Conservation (phyloP, 2,329 filamentous ascomycete genomes). For the Myrmaecium sp. region DNA sequence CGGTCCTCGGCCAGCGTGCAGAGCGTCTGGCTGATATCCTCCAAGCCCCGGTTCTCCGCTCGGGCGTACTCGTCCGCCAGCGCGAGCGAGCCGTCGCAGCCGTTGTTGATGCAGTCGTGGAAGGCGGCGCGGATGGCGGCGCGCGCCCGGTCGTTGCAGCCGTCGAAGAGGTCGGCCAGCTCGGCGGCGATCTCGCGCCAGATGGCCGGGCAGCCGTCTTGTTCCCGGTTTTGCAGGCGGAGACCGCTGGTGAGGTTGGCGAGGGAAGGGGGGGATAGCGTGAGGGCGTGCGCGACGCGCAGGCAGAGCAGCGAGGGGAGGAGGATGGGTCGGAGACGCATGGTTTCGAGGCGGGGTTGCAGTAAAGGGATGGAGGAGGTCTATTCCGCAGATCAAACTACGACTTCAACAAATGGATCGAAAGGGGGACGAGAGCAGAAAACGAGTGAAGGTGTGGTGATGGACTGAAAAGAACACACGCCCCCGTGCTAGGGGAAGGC, state of each 20-base stretch:
- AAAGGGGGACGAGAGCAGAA: too few species aligned
- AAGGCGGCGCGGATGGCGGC: constrained; percentile 15
- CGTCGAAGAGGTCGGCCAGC: constrained; percentile 8
- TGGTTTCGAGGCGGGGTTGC: too few species aligned
- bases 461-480: too few species aligned
- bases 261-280: too few species aligned
- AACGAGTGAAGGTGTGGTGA: too few species aligned
- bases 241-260: constrained; percentile 3
- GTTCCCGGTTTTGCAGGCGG: constrained; percentile 3
- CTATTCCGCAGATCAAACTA: too few species aligned
- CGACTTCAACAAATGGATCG: too few species aligned
- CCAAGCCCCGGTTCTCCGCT: constrained; percentile 28
- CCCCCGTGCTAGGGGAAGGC: too few species aligned
- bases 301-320: too few species aligned
- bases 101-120: constrained; percentile 18
- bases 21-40: constrained; percentile 23
- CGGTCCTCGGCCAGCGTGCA: constrained; percentile 23
- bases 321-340: too few species aligned
- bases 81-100: constrained; percentile 25
- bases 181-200: constrained; percentile 11
- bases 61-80: constrained; percentile 21
- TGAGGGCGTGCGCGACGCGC: too few species aligned
- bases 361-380: too few species aligned
- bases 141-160: constrained; percentile 13
- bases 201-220: constrained; percentile 9